These are phyloP conservation scores for Ascosphaera aggregata DNA, from an alignment of 2,329 filamentous ascomycete genomes.

Conservation along the genomic window DNA sequence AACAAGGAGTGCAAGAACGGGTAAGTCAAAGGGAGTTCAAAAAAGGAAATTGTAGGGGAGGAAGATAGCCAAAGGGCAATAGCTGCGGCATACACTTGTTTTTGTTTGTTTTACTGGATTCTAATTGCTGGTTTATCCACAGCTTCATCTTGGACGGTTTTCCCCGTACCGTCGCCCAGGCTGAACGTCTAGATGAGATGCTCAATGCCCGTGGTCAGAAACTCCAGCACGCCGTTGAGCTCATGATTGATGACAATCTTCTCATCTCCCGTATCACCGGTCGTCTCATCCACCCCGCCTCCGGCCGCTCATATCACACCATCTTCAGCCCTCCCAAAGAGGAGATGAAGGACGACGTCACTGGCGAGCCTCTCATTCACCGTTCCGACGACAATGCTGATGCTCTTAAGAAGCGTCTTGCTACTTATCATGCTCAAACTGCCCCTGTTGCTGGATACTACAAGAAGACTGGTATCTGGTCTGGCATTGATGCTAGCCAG, in stretches of 20 bases:
- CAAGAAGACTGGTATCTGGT: slow-evolving; percentile 94
- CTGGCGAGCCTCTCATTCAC: slow-evolving; percentile 89
- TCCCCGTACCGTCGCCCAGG: slow-evolving; percentile 87
- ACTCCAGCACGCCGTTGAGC: slow-evolving; percentile 86
- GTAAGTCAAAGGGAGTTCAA: slow-evolving; percentile 26
- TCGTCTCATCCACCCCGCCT: slow-evolving; percentile 84
- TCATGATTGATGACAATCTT: slow-evolving; percentile 86
- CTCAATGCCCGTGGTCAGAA: slow-evolving; percentile 53
- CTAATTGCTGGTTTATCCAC: slow-evolving; percentile 4
- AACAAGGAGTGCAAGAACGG: slow-evolving; percentile 94
- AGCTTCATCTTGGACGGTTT: slow-evolving; percentile 99
- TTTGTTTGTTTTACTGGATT: slow-evolving; percentile 2
- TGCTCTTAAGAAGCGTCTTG: slow-evolving; percentile 80
- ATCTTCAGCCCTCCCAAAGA: slow-evolving; percentile 96
- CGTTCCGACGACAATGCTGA: slow-evolving; percentile 93
- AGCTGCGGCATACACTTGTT: neutral
- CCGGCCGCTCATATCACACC: slow-evolving; percentile 91
- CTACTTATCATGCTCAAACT: slow-evolving; percentile 88
- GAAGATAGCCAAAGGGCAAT: too few relatives aligned
- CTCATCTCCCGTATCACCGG: slow-evolving; percentile 93
- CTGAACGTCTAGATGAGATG: slow-evolving; percentile 87
- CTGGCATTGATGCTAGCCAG: slow-evolving; percentile 83
- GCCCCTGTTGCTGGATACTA: slow-evolving; percentile 87
- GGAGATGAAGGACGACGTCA: slow-evolving; percentile 86
- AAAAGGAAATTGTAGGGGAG: neutral